These are phyloP conservation scores for Leccinum arenicola DNA, from an alignment of 768 basidiomycete genomes.

Conservation along the genomic window DNA sequence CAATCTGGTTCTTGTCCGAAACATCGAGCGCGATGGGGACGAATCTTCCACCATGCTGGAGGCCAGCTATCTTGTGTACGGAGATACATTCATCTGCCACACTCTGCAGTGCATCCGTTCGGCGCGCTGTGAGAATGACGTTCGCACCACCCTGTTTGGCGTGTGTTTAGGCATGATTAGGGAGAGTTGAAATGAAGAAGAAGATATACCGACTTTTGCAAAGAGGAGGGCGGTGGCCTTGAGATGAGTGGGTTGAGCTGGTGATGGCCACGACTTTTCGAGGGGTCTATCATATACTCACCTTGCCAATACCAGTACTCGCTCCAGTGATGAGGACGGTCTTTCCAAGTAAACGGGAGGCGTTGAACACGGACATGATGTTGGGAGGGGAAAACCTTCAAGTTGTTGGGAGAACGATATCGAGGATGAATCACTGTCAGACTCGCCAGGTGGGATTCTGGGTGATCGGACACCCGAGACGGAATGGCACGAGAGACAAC, in stretches of 20 bases:
- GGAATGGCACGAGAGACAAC: background rate
- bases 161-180: background rate
- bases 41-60: constrained; percentile 77
- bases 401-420: background rate
- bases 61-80: constrained; percentile 71
- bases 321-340: constrained; percentile 89
- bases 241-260: constrained; percentile 4
- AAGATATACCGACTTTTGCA: constrained; percentile 57
- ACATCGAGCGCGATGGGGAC: constrained; percentile 74
- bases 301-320: constrained; percentile 86
- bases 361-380: constrained; percentile 77
- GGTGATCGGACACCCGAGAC: constrained; percentile 5
- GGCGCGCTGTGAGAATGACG: constrained; percentile 79
- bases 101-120: constrained; percentile 66
- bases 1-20: constrained; percentile 70
- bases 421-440: background rate
- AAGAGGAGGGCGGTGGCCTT: constrained; percentile 88
- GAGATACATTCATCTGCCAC: constrained; percentile 64
- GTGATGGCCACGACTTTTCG: background rate
- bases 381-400: constrained; percentile 8
- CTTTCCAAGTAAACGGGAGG: constrained; percentile 76
- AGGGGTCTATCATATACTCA: constrained; percentile 36
- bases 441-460: background rate
- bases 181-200: background rate
- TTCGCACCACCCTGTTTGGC: constrained; percentile 74